Percentiles rank a stretch among this genome's conserved stretches.
These are phyloP conservation scores for Fusarium musae DNA, from an alignment of 2,329 filamentous ascomycete species.

Conservation along the genomic window DNA sequence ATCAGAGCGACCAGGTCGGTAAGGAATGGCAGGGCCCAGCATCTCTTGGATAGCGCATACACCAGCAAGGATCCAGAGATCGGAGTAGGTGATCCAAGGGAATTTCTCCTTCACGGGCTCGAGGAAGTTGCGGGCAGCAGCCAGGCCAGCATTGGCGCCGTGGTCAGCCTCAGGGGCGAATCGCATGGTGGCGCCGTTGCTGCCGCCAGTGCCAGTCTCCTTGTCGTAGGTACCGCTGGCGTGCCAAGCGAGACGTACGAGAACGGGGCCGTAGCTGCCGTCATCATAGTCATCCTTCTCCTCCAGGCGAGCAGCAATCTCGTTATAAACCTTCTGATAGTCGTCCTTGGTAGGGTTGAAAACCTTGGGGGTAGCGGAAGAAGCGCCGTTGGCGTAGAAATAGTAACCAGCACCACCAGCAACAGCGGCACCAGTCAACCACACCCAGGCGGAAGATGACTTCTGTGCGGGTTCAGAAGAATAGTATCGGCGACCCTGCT, in stretches of 20 bases:
- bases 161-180: conserved; percentile 90
- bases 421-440: conserved; percentile 67
- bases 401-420: conserved; percentile 74
- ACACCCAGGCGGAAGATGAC: conserved; percentile 62
- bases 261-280: conserved; percentile 92
- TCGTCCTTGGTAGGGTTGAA: conserved; percentile 84
- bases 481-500: conserved; percentile 81
- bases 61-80: conserved; percentile 94
- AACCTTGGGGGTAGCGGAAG: conserved; percentile 62
- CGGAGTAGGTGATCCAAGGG: conserved; percentile 96
- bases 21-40: conserved; percentile 88
- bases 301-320: conserved; percentile 80
- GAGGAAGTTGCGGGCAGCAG: conserved; percentile 88
- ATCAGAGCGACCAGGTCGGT: conserved; percentile 86
- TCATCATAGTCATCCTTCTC: conserved; percentile 97
- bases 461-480: conserved; percentile 73
- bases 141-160: conserved; percentile 92
- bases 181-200: conserved; percentile 97
- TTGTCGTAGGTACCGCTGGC: conserved; percentile 92
- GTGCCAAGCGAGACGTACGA: conserved; percentile 94
- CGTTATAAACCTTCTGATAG: conserved; percentile 96
- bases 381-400: conserved; percentile 69
- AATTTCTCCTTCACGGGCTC: conserved; percentile 89
- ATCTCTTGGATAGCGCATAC: conserved; percentile 93
- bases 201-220: conserved; percentile 87